Conservation (phyloP, 192 early-diverging fungal genomes). For the Coemansia asiatica region DNA sequence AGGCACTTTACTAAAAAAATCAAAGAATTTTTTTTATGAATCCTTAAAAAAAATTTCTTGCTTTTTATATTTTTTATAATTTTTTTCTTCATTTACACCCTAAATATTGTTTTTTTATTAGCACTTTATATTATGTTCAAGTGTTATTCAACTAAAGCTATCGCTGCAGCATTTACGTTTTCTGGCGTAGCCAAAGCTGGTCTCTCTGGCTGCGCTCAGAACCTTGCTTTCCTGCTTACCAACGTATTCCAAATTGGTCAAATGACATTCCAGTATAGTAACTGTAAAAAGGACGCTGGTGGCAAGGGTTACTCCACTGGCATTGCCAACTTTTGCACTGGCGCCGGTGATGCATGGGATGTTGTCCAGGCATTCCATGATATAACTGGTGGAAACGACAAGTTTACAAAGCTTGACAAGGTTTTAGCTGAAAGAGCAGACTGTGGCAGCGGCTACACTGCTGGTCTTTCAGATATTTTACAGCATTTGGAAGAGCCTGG, state of each 20-base stretch:
- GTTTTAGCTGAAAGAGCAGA: slow-evolving; percentile 10
- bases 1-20: too few species aligned
- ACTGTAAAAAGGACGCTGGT: slow-evolving; percentile 5
- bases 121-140: slow-evolving; percentile 1
- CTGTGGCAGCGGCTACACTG: slow-evolving; percentile 8
- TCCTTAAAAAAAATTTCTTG: slow-evolving; percentile 2
- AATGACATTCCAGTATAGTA: slow-evolving; percentile 12
- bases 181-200: slow-evolving; percentile 4
- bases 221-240: slow-evolving; percentile 12
- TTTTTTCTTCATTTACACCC: not conserved
- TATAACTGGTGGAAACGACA: slow-evolving; percentile 10
- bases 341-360: slow-evolving; percentile 35
- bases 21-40: slow-evolving; percentile 1
- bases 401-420: slow-evolving; percentile 25
- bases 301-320: slow-evolving; percentile 13
- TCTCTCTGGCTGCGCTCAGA: slow-evolving; percentile 8
- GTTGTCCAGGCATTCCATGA: slow-evolving; percentile 36
- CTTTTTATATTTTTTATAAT: not conserved
- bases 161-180: slow-evolving; percentile 1
- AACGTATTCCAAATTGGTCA: slow-evolving; percentile 14
- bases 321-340: slow-evolving; percentile 24
- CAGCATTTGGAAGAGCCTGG: slow-evolving; percentile 36
- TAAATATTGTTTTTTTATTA: not conserved
- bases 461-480: slow-evolving; percentile 48
- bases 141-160: not conserved